Conservation (phyloP, 2,329 filamentous ascomycete species). For the Setomelanomma holmii region DNA sequence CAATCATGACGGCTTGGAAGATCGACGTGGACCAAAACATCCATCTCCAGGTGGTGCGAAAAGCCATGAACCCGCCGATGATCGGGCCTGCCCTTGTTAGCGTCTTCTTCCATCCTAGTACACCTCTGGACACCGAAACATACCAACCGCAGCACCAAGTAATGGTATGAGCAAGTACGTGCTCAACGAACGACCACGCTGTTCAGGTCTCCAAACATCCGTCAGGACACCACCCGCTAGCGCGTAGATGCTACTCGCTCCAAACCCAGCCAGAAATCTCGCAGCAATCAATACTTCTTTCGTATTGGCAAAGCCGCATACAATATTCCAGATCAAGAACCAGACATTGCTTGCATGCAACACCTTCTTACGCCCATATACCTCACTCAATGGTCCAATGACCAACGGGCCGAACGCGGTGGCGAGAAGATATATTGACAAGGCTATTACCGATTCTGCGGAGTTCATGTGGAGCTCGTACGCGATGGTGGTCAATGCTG, state of each 20-base stretch:
- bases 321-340: constrained; percentile 37
- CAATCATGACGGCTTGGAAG: constrained; percentile 36
- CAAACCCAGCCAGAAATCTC: constrained; percentile 35
- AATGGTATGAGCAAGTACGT: constrained; percentile 33
- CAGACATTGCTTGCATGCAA: constrained; percentile 31
- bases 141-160: constrained; percentile 26
- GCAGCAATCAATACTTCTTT: constrained; percentile 33
- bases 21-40: constrained; percentile 39
- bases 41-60: constrained; percentile 36
- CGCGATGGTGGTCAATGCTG: constrained; percentile 28
- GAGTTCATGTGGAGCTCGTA: constrained; percentile 28
- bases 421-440: constrained; percentile 39
- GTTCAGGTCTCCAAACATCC: constrained; percentile 34
- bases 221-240: constrained; percentile 30
- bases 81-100: constrained; percentile 32
- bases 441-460: constrained; percentile 30
- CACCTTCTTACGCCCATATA: constrained; percentile 32
- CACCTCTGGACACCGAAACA: no score
- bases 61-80: constrained; percentile 38
- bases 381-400: constrained; percentile 38
- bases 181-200: constrained; percentile 27
- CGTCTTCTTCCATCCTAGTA: no score
- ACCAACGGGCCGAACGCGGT: constrained; percentile 37
- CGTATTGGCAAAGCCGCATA: constrained; percentile 32
- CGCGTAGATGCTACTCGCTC: constrained; percentile 31